Evolutionary conservation across 2,329 filamentous ascomycete genomes (phyloP).

Genomic region (Cladosporium oxysporum): DNA sequence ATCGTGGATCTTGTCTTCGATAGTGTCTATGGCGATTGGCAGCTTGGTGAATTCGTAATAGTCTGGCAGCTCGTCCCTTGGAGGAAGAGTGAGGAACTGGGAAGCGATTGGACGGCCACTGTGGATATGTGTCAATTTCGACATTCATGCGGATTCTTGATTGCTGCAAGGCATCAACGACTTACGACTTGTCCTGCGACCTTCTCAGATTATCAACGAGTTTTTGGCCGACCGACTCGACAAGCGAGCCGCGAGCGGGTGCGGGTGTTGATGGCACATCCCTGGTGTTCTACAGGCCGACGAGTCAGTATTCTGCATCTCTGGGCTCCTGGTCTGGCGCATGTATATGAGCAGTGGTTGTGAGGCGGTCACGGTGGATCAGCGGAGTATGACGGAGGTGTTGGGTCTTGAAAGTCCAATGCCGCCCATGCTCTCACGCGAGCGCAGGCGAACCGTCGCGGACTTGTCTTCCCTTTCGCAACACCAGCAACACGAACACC

Average conservation of each 20-base stretch:
- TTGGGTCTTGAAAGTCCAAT: constrained; percentile 26
- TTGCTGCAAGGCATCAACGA: constrained; percentile 24
- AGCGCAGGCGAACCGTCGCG: constrained; percentile 23
- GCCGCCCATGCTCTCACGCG: constrained; percentile 21
- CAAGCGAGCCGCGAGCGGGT: constrained; percentile 38
- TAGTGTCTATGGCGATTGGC: constrained; percentile 74
- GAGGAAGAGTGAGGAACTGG: constrained; percentile 71
- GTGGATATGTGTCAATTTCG: constrained; percentile 37
- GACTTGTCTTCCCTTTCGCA: constrained; percentile 22
- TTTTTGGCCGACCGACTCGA: constrained; percentile 63
- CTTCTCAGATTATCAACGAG: constrained; percentile 75
- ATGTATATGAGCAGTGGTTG: constrained; percentile 18
- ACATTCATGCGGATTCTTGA: neutral
- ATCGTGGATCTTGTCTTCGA: constrained; percentile 72
- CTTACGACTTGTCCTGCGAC: constrained; percentile 80
- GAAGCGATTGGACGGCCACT: constrained; percentile 71
- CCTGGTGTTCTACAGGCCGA: constrained; percentile 33
- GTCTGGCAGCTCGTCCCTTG: constrained; percentile 56
- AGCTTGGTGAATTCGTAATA: constrained; percentile 78
- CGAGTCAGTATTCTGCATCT: constrained; percentile 25
- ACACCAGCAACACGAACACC: constrained; percentile 1
- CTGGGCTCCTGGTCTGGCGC: constrained; percentile 1
- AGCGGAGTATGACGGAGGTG: constrained; percentile 33
- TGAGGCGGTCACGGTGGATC: constrained; percentile 22
- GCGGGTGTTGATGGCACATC: constrained; percentile 26